phyloP scores from a whole-genome alignment of 805 yeast species.

The Hyphopichia homilentoma region DNA sequence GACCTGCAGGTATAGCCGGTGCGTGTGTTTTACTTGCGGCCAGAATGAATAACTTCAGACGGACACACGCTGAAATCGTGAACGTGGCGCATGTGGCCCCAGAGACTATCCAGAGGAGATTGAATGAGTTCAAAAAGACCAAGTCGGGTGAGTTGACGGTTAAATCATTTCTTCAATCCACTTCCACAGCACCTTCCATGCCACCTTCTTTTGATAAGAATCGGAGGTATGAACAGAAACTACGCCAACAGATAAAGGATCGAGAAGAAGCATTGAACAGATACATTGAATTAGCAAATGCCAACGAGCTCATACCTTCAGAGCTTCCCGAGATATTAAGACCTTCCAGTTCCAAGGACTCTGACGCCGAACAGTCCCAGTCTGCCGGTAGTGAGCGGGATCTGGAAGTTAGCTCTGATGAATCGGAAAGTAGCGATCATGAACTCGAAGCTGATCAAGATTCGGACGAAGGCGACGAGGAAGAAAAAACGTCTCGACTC shows the following conservation, averaged over 20 bases:
- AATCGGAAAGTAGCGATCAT: too few relatives aligned
- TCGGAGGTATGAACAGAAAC: conserved; percentile 45
- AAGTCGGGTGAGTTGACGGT: conserved; percentile 71
- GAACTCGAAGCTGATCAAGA: too few relatives aligned
- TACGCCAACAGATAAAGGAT: conserved; percentile 28
- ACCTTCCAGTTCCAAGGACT: too few relatives aligned
- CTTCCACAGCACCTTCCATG: conserved; percentile 42
- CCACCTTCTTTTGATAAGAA: conserved; percentile 84
- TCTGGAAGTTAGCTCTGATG: too few relatives aligned
- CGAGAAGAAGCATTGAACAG: conserved; percentile 15
- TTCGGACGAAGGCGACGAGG: too few relatives aligned
- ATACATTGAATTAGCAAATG: conserved; percentile 18
- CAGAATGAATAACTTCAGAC: conserved; percentile 90
- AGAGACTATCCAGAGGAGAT: conserved; percentile 84
- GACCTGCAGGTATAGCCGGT: conserved; percentile 99
- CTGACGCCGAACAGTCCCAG: too few relatives aligned
- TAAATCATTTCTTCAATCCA: conserved; percentile 61
- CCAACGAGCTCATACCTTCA: conserved; percentile 4
- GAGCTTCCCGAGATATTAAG: background rate
- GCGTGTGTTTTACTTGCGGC: conserved; percentile 93
- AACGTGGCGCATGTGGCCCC: conserved; percentile 95
- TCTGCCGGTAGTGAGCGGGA: too few relatives aligned
- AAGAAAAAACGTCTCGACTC: too few relatives aligned
- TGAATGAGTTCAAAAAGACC: conserved; percentile 82
- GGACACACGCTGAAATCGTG: conserved; percentile 91